Percentiles rank a stretch among this genome's conserved stretches.
Conservation (phyloP, 2,329 filamentous ascomycete species). For the Neofusicoccum sp. region DNA sequence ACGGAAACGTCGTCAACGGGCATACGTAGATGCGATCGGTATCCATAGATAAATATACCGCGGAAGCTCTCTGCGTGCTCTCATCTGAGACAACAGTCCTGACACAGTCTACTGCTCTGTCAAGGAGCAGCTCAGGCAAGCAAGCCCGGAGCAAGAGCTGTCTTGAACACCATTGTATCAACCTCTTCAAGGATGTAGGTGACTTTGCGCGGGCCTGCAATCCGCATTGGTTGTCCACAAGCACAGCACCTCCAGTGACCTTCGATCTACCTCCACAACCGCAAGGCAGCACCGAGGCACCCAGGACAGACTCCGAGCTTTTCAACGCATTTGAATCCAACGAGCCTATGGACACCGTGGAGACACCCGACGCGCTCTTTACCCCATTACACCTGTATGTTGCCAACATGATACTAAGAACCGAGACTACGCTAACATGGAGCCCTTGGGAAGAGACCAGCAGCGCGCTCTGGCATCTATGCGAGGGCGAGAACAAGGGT, state of each 20-base stretch:
- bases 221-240: constrained; percentile 29
- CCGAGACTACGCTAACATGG: not conserved
- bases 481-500: constrained; percentile 42
- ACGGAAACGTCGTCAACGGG: too few relatives aligned
- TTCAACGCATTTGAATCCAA: not conserved
- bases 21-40: too few relatives aligned
- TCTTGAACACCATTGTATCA: constrained; percentile 23
- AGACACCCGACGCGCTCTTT: not conserved
- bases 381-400: constrained; percentile 17
- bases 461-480: constrained; percentile 50
- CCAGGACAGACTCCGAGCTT: not conserved
- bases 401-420: not conserved
- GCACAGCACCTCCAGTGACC: constrained; percentile 5
- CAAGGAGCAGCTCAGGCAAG: too few relatives aligned
- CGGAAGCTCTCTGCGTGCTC: too few relatives aligned
- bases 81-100: too few relatives aligned
- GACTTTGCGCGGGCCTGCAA: constrained; percentile 30
- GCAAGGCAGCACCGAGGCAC: not conserved
- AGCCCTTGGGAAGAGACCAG: constrained; percentile 43
- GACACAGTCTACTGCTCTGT: too few relatives aligned
- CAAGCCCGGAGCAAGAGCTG: not conserved
- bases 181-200: constrained; percentile 27
- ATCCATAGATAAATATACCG: too few relatives aligned
- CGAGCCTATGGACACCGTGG: not conserved
- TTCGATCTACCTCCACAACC: not conserved